These are phyloP conservation scores for Aspergillus floridensis DNA, from an alignment of 2,329 filamentous ascomycete genomes.

Conservation along the genomic window DNA sequence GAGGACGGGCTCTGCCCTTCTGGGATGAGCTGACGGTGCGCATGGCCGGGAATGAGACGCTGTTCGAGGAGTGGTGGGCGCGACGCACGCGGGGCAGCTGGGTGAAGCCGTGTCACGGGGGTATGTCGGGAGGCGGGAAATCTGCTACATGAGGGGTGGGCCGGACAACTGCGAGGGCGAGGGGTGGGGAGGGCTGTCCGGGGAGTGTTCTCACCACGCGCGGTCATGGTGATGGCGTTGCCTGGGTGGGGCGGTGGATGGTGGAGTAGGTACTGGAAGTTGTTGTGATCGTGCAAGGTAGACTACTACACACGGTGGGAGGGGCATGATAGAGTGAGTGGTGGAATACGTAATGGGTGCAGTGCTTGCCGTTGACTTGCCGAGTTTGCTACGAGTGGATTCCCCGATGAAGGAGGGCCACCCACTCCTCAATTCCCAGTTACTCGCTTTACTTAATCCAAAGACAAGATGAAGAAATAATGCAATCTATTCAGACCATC, in stretches of 20 bases:
- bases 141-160: slow-evolving; percentile 38
- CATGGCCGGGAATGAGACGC: slow-evolving; percentile 44
- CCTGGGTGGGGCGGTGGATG: no score
- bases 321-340: no score
- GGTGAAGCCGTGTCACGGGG: slow-evolving; percentile 41
- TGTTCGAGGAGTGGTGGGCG: slow-evolving; percentile 50
- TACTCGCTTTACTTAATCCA: background rate
- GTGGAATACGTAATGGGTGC: no score
- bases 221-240: no score
- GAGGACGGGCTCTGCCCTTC: slow-evolving; percentile 35
- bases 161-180: no score
- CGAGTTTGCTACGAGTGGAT: background rate
- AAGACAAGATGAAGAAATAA: background rate
- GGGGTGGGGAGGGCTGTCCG: no score
- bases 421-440: background rate
- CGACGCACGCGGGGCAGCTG: slow-evolving; percentile 51
- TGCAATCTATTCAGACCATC: background rate
- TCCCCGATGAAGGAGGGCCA: background rate
- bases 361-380: no score
- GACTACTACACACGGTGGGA: no score
- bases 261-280: no score
- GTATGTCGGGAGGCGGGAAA: slow-evolving; percentile 48
- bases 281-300: no score
- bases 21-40: slow-evolving; percentile 58
- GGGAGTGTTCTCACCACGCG: no score